Conservation (phyloP, 1,284 basidiomycete species). For the Paramarasmius palmivorus region DNA sequence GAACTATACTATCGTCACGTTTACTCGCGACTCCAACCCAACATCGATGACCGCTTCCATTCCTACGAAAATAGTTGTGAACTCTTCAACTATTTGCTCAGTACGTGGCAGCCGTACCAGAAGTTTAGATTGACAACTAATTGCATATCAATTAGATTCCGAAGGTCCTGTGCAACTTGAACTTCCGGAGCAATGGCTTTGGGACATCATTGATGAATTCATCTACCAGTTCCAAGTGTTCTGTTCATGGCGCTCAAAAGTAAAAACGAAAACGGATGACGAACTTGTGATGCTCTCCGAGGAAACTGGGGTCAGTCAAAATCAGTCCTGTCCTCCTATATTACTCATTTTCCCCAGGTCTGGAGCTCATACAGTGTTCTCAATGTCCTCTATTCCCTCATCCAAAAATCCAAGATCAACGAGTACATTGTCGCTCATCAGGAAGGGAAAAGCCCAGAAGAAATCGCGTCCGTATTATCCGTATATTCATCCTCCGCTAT, state of each 20-base stretch:
- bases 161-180: conserved; percentile 92
- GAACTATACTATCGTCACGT: conserved; percentile 95
- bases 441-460: conserved; percentile 78
- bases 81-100: conserved; percentile 88
- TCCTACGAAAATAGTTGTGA: conserved; percentile 99
- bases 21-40: conserved; percentile 92
- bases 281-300: conserved; percentile 84
- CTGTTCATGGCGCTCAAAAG: conserved; percentile 87
- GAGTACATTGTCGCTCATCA: conserved; percentile 87
- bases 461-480: conserved; percentile 68
- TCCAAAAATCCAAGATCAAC: conserved; percentile 95
- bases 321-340: conserved; percentile 1
- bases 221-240: conserved; percentile 99
- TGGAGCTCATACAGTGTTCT: conserved; percentile 98
- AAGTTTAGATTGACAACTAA: background rate
- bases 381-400: conserved; percentile 96
- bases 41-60: conserved; percentile 97
- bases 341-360: conserved; percentile 46
- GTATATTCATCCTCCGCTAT: background rate
- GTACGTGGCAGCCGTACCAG: conserved; percentile 33
- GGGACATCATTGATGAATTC: conserved; percentile 99
- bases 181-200: conserved; percentile 96
- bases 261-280: conserved; percentile 86
- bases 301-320: conserved; percentile 64
- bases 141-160: conserved; percentile 59